Evolutionary conservation across 345 rosid species (phyloP).

Genomic region (Gossypium rotundifolium): DNA sequence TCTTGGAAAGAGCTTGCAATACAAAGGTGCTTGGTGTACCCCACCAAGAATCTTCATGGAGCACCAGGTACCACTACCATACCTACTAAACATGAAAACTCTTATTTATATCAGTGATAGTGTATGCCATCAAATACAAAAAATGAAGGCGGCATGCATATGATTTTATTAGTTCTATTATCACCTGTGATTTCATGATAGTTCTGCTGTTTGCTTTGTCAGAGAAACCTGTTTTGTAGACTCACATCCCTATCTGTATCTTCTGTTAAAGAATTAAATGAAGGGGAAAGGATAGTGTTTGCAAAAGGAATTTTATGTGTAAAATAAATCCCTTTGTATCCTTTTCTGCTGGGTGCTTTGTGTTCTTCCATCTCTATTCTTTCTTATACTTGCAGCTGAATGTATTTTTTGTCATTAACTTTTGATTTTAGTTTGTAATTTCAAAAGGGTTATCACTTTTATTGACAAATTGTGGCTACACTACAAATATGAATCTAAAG

Average conservation of each 20-base stretch:
- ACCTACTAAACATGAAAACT: not conserved
- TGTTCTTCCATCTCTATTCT: not conserved
- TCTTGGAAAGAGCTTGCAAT: conserved; percentile 72
- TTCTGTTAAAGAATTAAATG: not conserved
- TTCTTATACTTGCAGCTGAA: not conserved
- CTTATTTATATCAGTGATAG: not conserved
- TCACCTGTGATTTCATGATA: not conserved
- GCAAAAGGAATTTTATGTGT: not conserved
- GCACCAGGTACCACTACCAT: conserved; percentile 47
- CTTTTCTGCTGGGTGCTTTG: not conserved
- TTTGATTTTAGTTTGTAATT: not conserved
- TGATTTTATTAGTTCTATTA: not conserved
- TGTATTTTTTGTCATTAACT: not conserved
- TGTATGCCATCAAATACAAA: not conserved
- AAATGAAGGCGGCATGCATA: not conserved
- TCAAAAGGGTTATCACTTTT: not conserved
- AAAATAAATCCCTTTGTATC: not conserved
- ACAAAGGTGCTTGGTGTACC: conserved; percentile 89
- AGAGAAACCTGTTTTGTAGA: not conserved
- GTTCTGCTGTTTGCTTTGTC: not conserved
- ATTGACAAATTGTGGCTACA: not conserved
- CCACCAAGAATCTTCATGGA: conserved; percentile 98
- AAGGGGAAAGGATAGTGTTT: not conserved
- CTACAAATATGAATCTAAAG: not conserved
- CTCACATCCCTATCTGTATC: not conserved